Evolutionary conservation across 371 early-diverging fungal genomes (phyloP), one percentile per base, ranked within the genome.

Genomic region (Cladochytrium tenue): DNA sequence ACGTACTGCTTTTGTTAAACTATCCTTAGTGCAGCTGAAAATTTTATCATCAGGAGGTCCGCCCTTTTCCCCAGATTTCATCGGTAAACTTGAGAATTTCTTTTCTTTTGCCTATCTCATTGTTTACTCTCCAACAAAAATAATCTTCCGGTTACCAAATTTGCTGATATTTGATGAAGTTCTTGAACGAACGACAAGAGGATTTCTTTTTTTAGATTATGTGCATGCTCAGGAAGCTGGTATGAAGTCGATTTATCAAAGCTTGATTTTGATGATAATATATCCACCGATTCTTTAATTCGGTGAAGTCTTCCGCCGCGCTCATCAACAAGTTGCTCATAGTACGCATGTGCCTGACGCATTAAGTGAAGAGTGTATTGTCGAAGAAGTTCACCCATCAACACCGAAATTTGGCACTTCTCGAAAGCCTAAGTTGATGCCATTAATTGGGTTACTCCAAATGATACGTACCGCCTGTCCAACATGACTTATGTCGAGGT

Each of bases 261-360:
- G n/a, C n/a, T n/a, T n/a, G n/a, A n/a, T n/a, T n/a, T n/a, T n/a
- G n/a, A n/a, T n/a, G n/a, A n/a, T n/a, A n/a, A n/a, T n/a, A n/a
- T n/a, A n/a, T 69, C 69, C 31, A 76, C 62, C 10, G 56, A 56
- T 0, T 76, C 78, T 36, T 73, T 70, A 10, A 64, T 43, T 36
- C 71, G 68, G 58, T 82, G 82, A 34, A 82, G 67, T 25, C 76
- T 58, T 1, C 82, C 85, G 13, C 68, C 74, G 10, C 81, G 68
- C 64, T 84, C 85, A 56, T 84, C 85, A 3, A 71, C 53, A 2
- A 84, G 71, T 23, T 61, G 68, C 30, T 74, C 79, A 61, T 69
- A 75, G 57, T 72, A 73, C 2, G 31, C 52, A 53, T 71, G 67
- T 1, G 77, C 74, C 20, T 65, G 56, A 3, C 62, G 53, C 7